Percentiles rank a stretch among this genome's conserved stretches.
These are phyloP conservation scores for Spergularia azorica DNA, from an alignment of 179 eudicot genomes.

Conservation along the genomic window DNA sequence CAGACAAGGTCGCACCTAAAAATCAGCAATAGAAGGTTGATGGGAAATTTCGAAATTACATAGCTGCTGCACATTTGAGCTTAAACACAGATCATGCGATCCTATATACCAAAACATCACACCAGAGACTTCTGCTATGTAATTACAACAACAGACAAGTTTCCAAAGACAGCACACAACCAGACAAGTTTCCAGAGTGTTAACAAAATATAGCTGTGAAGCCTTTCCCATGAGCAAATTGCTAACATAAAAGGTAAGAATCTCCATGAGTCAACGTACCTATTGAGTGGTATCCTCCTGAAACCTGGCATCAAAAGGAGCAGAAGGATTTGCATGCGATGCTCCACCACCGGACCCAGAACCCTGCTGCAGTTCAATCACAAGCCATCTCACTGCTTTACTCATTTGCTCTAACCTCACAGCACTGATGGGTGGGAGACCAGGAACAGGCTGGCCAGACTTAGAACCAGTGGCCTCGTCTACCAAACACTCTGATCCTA, in stretches of 20 bases:
- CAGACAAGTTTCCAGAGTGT: neutral
- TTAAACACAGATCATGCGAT: neutral
- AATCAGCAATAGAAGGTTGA: neutral
- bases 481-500: constrained; percentile 90
- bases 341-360: constrained; percentile 52
- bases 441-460: constrained; percentile 53
- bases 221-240: neutral
- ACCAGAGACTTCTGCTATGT: neutral
- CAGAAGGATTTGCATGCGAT: constrained; percentile 42
- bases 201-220: neutral
- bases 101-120: neutral
- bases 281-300: constrained; percentile 71
- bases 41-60: neutral
- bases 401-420: constrained; percentile 97
- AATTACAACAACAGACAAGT: neutral
- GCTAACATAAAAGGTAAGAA: constrained; percentile 2
- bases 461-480: constrained; percentile 90
- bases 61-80: neutral
- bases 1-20: neutral
- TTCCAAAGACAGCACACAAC: neutral
- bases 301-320: constrained; percentile 80
- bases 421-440: constrained; percentile 91
- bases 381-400: constrained; percentile 93
- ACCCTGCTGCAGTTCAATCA: constrained; percentile 88
- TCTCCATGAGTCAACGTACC: constrained; percentile 27